Conservation (phyloP, 2,329 filamentous ascomycete species). For the Fusarium pseudoanthophilum region DNA sequence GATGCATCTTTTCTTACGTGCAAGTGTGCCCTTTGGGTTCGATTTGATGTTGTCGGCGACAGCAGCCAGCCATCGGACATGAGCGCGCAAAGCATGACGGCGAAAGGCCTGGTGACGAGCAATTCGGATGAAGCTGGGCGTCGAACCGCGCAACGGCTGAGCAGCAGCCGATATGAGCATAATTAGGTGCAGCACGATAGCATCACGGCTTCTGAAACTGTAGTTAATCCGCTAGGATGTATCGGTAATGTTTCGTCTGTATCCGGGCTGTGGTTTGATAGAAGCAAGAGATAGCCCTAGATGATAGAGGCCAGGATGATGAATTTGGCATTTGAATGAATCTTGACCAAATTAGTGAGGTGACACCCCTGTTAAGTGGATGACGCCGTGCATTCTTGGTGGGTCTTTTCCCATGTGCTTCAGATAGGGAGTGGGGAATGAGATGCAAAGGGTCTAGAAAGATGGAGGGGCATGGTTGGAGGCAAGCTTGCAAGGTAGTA, state of each 20-base stretch:
- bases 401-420: conserved; percentile 15
- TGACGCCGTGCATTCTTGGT: conserved; percentile 30
- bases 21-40: conserved; percentile 48
- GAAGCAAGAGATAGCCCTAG: conserved; percentile 2
- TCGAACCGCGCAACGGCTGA: conserved; percentile 54
- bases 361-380: conserved; percentile 30
- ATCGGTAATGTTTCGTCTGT: conserved; percentile 8
- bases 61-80: conserved; percentile 58
- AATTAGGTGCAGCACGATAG: conserved; percentile 37
- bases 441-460: conserved; percentile 7
- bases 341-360: conserved; percentile 28
- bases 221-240: conserved; percentile 20
- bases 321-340: conserved; percentile 34
- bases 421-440: conserved; percentile 20
- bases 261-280: conserved; percentile 5
- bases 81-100: conserved; percentile 50
- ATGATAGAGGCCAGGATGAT: conserved; percentile 19
- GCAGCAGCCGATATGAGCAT: conserved; percentile 49
- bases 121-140: conserved; percentile 62
- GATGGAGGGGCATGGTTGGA: conserved; percentile 21
- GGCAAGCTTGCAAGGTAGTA: neutral
- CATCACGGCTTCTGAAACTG: conserved; percentile 40
- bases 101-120: conserved; percentile 59
- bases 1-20: conserved; percentile 50
- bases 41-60: conserved; percentile 43